phyloP scores from a whole-genome alignment of 257 asterid species.

The Fraxinus quadrangulata region DNA sequence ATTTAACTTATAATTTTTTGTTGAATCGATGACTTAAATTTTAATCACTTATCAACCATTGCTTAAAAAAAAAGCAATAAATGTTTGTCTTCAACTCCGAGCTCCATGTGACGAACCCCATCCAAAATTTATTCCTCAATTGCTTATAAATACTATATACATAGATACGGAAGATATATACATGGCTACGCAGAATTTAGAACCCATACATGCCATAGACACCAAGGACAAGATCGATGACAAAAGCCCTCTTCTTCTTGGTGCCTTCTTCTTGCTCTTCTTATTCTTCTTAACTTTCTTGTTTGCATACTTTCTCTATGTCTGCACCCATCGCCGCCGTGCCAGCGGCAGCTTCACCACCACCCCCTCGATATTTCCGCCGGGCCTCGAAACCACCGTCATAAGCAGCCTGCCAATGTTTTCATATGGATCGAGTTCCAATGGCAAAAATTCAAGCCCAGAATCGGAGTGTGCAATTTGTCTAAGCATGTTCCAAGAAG shows the following conservation, averaged over 20 bases:
- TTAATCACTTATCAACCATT: no score
- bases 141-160: background rate
- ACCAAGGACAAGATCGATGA: constrained; percentile 22
- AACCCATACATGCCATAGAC: constrained; percentile 30
- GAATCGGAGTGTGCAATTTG: constrained; percentile 46
- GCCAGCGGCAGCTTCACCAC: background rate
- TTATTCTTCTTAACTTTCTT: constrained; percentile 33
- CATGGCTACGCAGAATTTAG: constrained; percentile 40
- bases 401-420: constrained; percentile 37
- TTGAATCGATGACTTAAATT: no score
- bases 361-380: background rate
- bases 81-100: no score
- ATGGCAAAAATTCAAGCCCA: constrained; percentile 19
- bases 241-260: constrained; percentile 34
- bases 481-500: constrained; percentile 34
- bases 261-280: constrained; percentile 35
- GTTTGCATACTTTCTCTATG: constrained; percentile 33
- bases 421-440: constrained; percentile 23
- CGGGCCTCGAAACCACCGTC: constrained; percentile 40
- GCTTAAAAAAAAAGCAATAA: no score
- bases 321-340: constrained; percentile 33
- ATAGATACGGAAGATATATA: background rate
- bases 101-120: background rate
- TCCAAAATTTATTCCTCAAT: background rate
- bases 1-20: no score